Evolutionary conservation across 176 grass and related monocot species (phyloP).

Genomic region (Metroxylon sagu): DNA sequence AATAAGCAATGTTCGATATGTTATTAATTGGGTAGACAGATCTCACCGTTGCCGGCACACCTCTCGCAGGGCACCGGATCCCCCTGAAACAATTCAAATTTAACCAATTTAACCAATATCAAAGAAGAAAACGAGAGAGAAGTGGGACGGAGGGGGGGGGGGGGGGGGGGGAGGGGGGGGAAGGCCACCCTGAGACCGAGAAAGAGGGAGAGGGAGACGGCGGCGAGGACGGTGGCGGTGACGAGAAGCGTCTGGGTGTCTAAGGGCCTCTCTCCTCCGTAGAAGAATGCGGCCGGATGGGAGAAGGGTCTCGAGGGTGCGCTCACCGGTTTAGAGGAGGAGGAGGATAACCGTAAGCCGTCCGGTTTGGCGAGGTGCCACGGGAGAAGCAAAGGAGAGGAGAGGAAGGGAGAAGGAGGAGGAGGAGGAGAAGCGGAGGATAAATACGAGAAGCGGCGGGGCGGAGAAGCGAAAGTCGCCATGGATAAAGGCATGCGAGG

Average conservation of each 20-base stretch:
- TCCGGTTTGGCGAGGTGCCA: background rate
- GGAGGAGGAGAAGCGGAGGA: constrained; percentile 1
- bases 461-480: constrained; percentile 9
- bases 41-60: constrained; percentile 64
- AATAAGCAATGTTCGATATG: no score
- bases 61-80: constrained; percentile 63
- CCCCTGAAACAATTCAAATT: constrained; percentile 31
- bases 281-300: constrained; percentile 23
- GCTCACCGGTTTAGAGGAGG: background rate
- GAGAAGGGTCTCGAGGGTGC: background rate
- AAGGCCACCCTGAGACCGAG: constrained; percentile 66
- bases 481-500: background rate
- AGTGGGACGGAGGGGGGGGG: background rate
- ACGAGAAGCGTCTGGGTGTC: constrained; percentile 84
- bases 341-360: background rate
- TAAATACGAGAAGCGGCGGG: background rate
- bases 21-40: no score
- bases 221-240: constrained; percentile 42
- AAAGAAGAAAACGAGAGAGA: background rate
- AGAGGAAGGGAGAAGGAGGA: constrained; percentile 6
- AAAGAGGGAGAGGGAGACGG: constrained; percentile 56
- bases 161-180: background rate
- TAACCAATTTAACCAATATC: background rate
- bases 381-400: constrained; percentile 16
- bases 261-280: constrained; percentile 25